Conservation (phyloP, 2,329 filamentous ascomycete genomes). For the Fusarium bulbicola region DNA sequence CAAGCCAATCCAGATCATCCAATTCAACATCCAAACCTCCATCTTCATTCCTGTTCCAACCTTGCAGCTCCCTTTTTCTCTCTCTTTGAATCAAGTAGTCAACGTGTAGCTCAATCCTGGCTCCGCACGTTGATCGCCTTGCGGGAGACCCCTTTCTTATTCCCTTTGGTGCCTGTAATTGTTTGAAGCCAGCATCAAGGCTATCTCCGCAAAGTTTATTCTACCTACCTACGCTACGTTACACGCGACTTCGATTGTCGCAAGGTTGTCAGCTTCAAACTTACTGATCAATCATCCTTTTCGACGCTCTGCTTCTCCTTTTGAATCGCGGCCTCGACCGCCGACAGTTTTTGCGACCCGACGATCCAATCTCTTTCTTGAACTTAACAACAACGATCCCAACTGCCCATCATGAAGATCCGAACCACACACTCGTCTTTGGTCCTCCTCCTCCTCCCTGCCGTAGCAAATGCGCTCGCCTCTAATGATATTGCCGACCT, state of each 20-base stretch:
- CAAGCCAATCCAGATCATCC: conserved; percentile 29
- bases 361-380: neutral
- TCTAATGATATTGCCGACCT: conserved; percentile 39
- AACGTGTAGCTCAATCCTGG: conserved; percentile 4
- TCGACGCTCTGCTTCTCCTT: neutral
- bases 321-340: conserved; percentile 19
- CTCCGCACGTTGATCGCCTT: neutral
- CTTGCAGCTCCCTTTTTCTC: conserved; percentile 27
- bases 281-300: neutral
- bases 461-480: conserved; percentile 59
- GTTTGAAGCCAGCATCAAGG: conserved; percentile 24
- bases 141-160: neutral
- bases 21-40: conserved; percentile 26
- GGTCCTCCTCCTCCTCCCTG: conserved; percentile 68
- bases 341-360: conserved; percentile 13
- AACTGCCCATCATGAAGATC: conserved; percentile 64
- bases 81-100: conserved; percentile 13
- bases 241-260: conserved; percentile 29
- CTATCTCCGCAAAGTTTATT: conserved; percentile 27
- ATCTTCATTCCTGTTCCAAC: conserved; percentile 32
- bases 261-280: conserved; percentile 16
- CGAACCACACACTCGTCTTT: conserved; percentile 63
- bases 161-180: neutral
- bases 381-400: neutral
- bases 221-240: conserved; percentile 22